Evolutionary conservation across 2,329 filamentous ascomycete genomes (phyloP), one percentile per base, ranked within the genome.

Genomic region (Cytospora chrysosperma): DNA sequence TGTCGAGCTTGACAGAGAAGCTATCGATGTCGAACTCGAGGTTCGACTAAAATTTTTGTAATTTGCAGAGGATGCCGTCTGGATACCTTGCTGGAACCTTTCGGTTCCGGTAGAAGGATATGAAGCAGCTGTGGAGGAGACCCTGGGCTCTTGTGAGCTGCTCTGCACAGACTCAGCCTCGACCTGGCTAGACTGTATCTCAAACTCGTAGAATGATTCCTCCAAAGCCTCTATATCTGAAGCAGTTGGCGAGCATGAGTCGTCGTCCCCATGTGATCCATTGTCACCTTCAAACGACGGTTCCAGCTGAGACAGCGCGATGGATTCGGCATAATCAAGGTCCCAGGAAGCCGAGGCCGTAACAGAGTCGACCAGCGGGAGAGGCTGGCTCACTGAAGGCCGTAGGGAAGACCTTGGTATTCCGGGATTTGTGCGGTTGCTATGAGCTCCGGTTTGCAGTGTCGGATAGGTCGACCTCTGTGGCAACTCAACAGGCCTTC

Each of bases 191-290:
- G 53, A 59, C 61, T 51, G 47, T 7, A 43, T 26, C 10, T 57
- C 61, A 10, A 58, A 27, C 4, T 50, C 49, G n/a, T 28, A 43
- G 15, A 60, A 55, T 12, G 57, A 63, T 37, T 63, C 57, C 15
- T 65, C 64, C 28, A 64, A 21, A 12, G 64, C 64, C 9, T 66
- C 64, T 4, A 64, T 19, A 5, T 66, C 64, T 10, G 64, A 66
- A 21, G 49, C 7, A 4, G 64, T 66, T 21, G 64, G 61, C 21
- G 64, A 66, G 57, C 28, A 58, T 19, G 61, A 58, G 13, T 10
- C 17, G 15, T 27, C 27, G 12, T 21, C 30, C 27, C n/a, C 34
- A 3, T 47, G 26, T 4, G 32, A 47, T 47, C 5, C 43, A 21
- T 24, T 9, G 2, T 30, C 21, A 2, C 19, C 21, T 2, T 28